phyloP scores from a whole-genome alignment of 2,329 filamentous ascomycete genomes.

The Neonectria magnoliae region DNA sequence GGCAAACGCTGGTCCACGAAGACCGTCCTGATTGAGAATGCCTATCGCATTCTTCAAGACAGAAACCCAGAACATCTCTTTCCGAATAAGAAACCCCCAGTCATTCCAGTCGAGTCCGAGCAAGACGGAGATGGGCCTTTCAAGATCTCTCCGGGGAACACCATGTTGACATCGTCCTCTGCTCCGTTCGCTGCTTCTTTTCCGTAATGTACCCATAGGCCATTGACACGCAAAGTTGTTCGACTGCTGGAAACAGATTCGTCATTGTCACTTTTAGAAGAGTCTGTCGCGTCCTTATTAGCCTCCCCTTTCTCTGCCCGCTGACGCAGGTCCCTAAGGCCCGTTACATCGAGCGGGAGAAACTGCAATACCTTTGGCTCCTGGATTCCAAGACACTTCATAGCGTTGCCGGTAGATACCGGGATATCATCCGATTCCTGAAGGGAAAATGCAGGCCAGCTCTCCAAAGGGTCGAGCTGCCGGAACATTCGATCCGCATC shows the following conservation, averaged over 20 bases:
- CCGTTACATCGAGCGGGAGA: conserved; percentile 4
- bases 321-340: neutral
- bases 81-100: conserved; percentile 16
- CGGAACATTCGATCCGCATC: neutral
- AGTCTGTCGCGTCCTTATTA: neutral
- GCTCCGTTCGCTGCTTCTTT: neutral
- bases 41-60: conserved; percentile 1
- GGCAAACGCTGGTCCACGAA: neutral
- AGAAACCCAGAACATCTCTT: conserved; percentile 14
- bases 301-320: neutral
- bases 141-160: conserved; percentile 14
- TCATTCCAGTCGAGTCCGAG: conserved; percentile 15
- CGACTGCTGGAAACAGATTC: neutral
- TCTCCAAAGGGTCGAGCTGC: neutral
- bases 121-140: conserved; percentile 1
- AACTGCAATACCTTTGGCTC: conserved; percentile 19
- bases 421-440: conserved; percentile 20
- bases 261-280: neutral
- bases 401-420: conserved; percentile 13
- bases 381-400: conserved; percentile 18
- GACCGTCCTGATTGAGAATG: neutral
- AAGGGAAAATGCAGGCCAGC: conserved; percentile 17
- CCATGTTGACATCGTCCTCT: neutral
- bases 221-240: neutral
- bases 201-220: conserved; percentile 1